Base-by-base conservation (phyloP, 2,329 filamentous ascomycete genomes). In the Pseudogymnoascus sp. region DNA sequence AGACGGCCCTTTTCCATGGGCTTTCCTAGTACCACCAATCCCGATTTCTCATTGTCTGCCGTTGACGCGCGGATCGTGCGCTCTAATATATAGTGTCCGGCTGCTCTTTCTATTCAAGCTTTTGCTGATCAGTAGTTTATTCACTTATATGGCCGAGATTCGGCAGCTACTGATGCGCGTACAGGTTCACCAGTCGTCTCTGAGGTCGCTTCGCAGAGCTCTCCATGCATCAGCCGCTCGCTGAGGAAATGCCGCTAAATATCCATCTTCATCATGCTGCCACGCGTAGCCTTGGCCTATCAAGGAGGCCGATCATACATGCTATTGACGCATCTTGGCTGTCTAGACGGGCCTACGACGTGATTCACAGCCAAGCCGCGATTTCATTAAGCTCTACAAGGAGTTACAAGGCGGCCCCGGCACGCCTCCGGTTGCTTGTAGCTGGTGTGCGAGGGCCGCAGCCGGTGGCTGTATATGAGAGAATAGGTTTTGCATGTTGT, bases 231-330 rank as follows among this genome's bases (percentile, higher is more conserved):
- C 47, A 54, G 47, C 47, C 28, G 47, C 47, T 54, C 47, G 28
- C 28, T n/a, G 47, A 54, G n/a, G 47, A 54, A 54, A 54, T 28
- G 16, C 47, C 47, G 47, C 47, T 20, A 54, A 34, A 34, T 18
- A 54, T 1, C n/a, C 47, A 7, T 28, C 35, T 30, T 11, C 38
- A 25, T 47, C 63, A 87, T 90, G 85, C 90, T 85, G 85, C 80
- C 47, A 32, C n/a, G 28, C n/a, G 47, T 54, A 32, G 6, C 5
- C 25, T 54, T 32, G 5, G 28, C 28, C 9, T 8, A 14, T 54
- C 6, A 54, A 54, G 16, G 47, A 12, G 9, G 47, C 28, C 47
- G 47, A 54, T 54, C 47, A 54, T 50, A 54, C n/a, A 12, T 28
- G 47, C 14, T 32, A 54, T 32, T 20, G 16, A 18, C 9, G 28